These are phyloP conservation scores for Lagerstroemia speciosa DNA, from an alignment of 345 rosid species.

Conservation along the genomic window DNA sequence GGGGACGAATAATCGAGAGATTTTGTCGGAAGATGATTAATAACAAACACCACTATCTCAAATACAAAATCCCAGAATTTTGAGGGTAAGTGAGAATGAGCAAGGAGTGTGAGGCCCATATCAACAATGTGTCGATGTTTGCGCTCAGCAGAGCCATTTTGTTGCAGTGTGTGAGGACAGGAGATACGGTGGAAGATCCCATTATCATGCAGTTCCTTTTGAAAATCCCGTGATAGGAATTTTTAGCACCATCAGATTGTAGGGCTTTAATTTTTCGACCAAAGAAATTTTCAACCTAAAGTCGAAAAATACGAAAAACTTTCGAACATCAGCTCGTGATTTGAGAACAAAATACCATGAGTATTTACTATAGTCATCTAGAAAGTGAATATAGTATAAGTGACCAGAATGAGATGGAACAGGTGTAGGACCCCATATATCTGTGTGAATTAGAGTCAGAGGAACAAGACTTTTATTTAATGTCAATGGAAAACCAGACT, in stretches of 20 bases:
- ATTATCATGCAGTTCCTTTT: not conserved
- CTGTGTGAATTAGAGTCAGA: not conserved
- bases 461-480: not conserved
- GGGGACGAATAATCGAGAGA: not conserved
- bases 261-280: not conserved
- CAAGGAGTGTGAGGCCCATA: too few relatives aligned
- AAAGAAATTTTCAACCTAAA: not conserved
- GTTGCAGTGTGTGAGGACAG: constrained; percentile 1
- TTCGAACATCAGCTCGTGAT: not conserved
- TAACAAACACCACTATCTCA: not conserved
- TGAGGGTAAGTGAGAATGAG: too few relatives aligned
- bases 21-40: not conserved
- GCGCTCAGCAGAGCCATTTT: constrained; percentile 5
- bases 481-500: too few relatives aligned
- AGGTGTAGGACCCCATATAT: constrained; percentile 7
- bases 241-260: not conserved
- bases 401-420: too few relatives aligned
- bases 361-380: too few relatives aligned
- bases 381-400: too few relatives aligned
- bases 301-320: not conserved
- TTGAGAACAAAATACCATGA: not conserved
- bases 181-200: not conserved
- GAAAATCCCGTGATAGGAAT: not conserved
- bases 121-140: constrained; percentile 6
- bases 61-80: not conserved